These are phyloP conservation scores for Ailanthus altissimus DNA, from an alignment of 345 rosid genomes.

Conservation along the genomic window DNA sequence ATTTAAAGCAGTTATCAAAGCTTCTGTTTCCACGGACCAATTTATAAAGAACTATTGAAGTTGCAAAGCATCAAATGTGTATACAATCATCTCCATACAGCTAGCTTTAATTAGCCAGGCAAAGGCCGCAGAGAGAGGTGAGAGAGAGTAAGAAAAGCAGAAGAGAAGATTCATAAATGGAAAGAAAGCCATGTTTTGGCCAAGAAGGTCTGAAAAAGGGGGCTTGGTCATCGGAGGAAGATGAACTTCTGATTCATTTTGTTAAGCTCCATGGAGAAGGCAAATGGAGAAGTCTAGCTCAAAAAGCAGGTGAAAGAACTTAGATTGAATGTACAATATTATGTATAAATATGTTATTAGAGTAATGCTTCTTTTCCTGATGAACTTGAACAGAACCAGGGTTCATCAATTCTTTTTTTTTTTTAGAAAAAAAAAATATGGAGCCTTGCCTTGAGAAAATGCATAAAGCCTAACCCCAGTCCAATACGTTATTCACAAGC, in stretches of 20 bases:
- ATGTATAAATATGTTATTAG: too few species aligned
- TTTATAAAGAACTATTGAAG: too few species aligned
- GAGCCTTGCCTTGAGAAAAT: too few species aligned
- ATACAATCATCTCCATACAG: too few species aligned
- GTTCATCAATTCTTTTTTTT: too few species aligned
- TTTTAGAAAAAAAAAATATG: too few species aligned
- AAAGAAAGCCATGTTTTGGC: neutral
- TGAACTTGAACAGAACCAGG: neutral
- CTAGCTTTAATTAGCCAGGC: neutral
- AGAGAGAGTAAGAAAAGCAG: too few species aligned
- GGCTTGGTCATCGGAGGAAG: conserved; percentile 23
- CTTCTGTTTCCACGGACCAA: neutral
- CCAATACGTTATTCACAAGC: neutral
- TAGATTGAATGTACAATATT: neutral
- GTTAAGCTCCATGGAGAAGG: conserved; percentile 18
- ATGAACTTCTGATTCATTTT: conserved; percentile 6
- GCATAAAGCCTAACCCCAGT: too few species aligned
- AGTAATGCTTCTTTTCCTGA: neutral
- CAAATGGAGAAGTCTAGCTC: conserved; percentile 15
- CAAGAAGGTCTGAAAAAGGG: conserved; percentile 2
- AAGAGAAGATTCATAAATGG: neutral
- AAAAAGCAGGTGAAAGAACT: conserved; percentile 11
- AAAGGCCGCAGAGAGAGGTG: too few species aligned
- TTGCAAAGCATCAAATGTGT: neutral
- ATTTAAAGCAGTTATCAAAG: neutral